Evolutionary conservation across 768 basidiomycete species (phyloP), one percentile per base, ranked within the genome.

Genomic region (Boletus huronensis): DNA sequence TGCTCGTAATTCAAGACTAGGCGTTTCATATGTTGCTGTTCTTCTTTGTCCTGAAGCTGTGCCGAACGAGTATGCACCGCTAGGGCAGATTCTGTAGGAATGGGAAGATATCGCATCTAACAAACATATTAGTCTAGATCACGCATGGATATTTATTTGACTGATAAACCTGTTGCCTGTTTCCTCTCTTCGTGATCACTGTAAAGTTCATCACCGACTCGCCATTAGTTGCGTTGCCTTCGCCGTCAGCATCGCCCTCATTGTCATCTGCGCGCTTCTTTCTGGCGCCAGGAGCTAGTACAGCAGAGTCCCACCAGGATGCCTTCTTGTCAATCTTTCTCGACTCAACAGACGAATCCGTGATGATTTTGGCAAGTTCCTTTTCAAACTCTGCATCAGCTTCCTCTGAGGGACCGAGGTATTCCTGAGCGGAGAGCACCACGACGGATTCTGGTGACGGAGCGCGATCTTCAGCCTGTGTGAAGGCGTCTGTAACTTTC

Each of bases 1-100:
- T 93, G 91, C 65, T 93, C 92, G 58, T 93, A 94, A 67, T 93
- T 82, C 49, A 96, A 80, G 4, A 97, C 97, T 19, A 98, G 80
- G n/a, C 87, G 84, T 75, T 99, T 99, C 61, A 99, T 75, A 57
- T 98, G 92, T 70, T 98, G 93, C 62, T 98, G 96, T 67, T 99
- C 97, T 7, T 91, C 93, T 72, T 88, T 91, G 72, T 95, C 93
- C 68, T 94, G 93, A 58, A 91, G 75, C 65, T 98, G 97, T 40
- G 97, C 92, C 2, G 89, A 83, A 29, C 88, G 84, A 2, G 94
- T 95, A 64, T 97, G 93, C 47, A 94, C 79, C 1, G 96, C 97
- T 29, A 99, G 78, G 3, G 93, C 78, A 8, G 96, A 93, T 60
- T 83, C 87, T 8, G 90, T 76, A 10, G 97, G 97, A 40, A 99